A percentile compares a stretch with the other conserved stretches of the same genome.
These are phyloP conservation scores for Pisolithus microcarpus DNA, from an alignment of 768 basidiomycete genomes.

Conservation along the genomic window DNA sequence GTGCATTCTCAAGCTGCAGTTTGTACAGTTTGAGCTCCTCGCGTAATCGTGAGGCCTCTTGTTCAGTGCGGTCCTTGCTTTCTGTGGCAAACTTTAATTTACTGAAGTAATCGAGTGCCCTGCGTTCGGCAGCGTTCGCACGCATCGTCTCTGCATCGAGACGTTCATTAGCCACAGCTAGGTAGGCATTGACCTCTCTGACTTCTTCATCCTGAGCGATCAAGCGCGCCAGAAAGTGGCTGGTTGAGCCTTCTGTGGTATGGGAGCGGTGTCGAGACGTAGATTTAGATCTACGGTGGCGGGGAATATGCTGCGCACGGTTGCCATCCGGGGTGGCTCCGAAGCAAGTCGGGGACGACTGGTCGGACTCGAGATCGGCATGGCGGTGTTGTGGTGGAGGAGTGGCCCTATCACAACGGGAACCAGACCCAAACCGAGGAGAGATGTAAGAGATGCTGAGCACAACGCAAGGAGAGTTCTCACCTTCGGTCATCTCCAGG, in stretches of 20 bases:
- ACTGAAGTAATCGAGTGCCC: constrained; percentile 40
- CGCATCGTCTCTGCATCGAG: constrained; percentile 37
- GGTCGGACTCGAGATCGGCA: constrained; percentile 22
- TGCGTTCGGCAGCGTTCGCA: constrained; percentile 38
- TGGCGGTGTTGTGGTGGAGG: constrained; percentile 23
- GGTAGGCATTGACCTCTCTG: constrained; percentile 23
- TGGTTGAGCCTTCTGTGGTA: constrained; percentile 23
- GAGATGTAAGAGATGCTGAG: not conserved
- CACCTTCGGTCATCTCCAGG: constrained; percentile 25
- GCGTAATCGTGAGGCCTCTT: constrained; percentile 29
- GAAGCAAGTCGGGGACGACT: constrained; percentile 20
- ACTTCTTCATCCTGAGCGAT: constrained; percentile 26
- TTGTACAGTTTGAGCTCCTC: constrained; percentile 43
- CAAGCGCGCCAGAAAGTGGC: constrained; percentile 24
- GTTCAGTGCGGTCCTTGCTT: constrained; percentile 32
- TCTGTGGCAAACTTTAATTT: constrained; percentile 36
- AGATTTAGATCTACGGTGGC: constrained; percentile 14
- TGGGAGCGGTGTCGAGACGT: constrained; percentile 21
- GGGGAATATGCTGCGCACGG: not conserved
- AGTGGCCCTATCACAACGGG: constrained; percentile 11
- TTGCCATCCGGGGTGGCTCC: not conserved
- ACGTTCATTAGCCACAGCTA: constrained; percentile 22
- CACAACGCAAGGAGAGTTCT: not conserved
- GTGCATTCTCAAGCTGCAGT: constrained; percentile 38
- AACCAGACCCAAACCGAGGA: not conserved